These are phyloP conservation scores for Protostelium mycophagum DNA, from an alignment of 78 protist species.

Conservation along the genomic window DNA sequence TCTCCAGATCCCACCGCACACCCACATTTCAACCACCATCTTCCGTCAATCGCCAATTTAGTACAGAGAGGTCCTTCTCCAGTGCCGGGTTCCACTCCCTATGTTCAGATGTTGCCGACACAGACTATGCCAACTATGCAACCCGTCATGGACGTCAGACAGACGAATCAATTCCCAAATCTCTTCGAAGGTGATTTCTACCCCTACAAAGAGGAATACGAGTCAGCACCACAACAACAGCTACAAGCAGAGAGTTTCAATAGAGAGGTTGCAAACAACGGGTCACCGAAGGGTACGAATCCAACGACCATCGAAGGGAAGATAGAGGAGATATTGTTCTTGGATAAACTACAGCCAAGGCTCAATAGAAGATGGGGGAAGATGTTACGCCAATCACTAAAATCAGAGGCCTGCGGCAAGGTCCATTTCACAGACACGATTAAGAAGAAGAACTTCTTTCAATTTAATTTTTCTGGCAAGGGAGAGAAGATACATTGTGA, in stretches of 20 bases:
- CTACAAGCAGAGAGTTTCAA: not conserved
- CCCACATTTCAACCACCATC: not conserved
- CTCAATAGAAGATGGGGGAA: not conserved
- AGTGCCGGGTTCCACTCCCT: not conserved
- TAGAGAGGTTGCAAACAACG: not conserved
- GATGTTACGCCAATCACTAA: not conserved
- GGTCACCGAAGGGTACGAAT: not conserved
- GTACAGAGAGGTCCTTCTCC: not conserved
- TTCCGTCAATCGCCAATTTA: not conserved
- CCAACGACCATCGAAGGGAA: not conserved
- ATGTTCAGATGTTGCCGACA: not conserved
- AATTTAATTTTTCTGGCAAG: not conserved
- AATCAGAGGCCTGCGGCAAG: not conserved
- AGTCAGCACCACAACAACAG: not conserved
- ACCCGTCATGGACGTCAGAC: no score
- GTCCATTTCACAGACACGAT: not conserved
- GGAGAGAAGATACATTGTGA: not conserved
- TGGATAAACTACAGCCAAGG: not conserved
- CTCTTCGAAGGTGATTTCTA: not conserved
- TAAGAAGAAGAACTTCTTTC: not conserved
- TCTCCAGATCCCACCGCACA: slow-evolving; percentile 1
- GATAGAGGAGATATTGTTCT: not conserved
- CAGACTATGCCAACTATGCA: not conserved
- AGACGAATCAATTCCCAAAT: not conserved
- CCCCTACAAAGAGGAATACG: not conserved